Conservation (phyloP, 2,329 filamentous ascomycete species). For the Diaporthe batatas region DNA sequence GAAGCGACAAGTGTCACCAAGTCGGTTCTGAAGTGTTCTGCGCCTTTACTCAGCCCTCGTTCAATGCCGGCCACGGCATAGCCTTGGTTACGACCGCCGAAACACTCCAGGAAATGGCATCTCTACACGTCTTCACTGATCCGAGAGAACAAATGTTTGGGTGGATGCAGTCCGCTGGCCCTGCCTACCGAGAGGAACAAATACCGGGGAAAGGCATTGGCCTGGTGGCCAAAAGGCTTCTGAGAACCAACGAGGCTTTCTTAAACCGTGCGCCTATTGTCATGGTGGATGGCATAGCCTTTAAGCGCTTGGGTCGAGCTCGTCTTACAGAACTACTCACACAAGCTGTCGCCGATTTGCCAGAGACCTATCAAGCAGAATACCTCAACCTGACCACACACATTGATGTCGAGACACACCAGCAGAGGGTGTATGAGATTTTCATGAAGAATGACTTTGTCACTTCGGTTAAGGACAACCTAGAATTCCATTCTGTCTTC, state of each 20-base stretch:
- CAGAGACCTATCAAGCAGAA: constrained; percentile 43
- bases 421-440: constrained; percentile 49
- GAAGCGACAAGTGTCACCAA: constrained; percentile 40
- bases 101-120: constrained; percentile 43
- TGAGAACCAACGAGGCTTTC: constrained; percentile 48
- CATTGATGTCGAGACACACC: constrained; percentile 39
- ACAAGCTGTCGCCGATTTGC: constrained; percentile 47
- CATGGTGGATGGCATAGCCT: constrained; percentile 50
- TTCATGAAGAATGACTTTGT: constrained; percentile 51
- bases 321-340: constrained; percentile 46
- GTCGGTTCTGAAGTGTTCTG: constrained; percentile 44
- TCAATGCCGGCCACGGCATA: constrained; percentile 47
- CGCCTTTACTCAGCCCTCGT: constrained; percentile 47
- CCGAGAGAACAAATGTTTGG: not conserved
- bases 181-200: constrained; percentile 45
- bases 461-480: constrained; percentile 45
- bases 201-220: constrained; percentile 51
- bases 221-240: constrained; percentile 48
- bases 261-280: constrained; percentile 50
- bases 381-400: constrained; percentile 50
- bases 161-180: not conserved
- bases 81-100: constrained; percentile 48
- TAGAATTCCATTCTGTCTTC: constrained; percentile 51
- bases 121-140: constrained; percentile 35
- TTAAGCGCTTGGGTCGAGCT: constrained; percentile 43